phyloP scores from a whole-genome alignment of 2,329 filamentous ascomycete species.

The Elsinoe ampelina region DNA sequence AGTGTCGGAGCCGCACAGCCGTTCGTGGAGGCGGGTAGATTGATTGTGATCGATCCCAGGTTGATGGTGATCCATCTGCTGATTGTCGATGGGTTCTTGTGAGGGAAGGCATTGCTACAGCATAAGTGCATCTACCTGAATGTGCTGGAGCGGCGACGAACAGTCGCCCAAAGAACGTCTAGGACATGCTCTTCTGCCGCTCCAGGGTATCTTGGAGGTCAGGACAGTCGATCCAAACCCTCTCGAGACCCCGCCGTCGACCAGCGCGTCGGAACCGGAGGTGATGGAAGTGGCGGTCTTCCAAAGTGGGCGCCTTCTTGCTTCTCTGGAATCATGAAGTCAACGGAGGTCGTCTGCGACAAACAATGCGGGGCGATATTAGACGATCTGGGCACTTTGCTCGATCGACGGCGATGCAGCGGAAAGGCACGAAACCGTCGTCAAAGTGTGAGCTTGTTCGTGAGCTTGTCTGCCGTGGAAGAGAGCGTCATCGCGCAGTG shows the following conservation, averaged over 20 bases:
- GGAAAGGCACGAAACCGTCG: background rate
- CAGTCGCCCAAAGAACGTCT: no score
- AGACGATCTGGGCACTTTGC: slow-evolving; percentile 1
- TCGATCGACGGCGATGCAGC: background rate
- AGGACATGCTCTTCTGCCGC: no score
- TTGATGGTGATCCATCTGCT: background rate
- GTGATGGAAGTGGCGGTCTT: background rate
- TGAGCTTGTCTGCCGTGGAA: background rate
- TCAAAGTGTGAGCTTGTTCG: background rate
- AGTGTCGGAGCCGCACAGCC: background rate
- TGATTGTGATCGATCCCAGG: background rate
- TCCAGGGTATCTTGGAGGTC: no score
- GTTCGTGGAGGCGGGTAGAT: background rate
- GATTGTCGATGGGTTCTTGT: background rate
- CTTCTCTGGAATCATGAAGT: background rate
- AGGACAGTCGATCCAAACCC: background rate
- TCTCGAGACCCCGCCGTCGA: background rate
- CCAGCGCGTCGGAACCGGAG: background rate
- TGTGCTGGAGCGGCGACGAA: no score
- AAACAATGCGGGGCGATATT: background rate
- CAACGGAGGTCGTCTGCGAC: background rate
- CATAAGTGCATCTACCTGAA: no score
- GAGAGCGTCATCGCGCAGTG: background rate
- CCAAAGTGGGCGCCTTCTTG: background rate
- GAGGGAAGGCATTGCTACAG: background rate